Evolutionary conservation across 768 basidiomycete genomes (phyloP), one percentile per base, ranked within the genome.

Genomic region (Auricularia cornea): DNA sequence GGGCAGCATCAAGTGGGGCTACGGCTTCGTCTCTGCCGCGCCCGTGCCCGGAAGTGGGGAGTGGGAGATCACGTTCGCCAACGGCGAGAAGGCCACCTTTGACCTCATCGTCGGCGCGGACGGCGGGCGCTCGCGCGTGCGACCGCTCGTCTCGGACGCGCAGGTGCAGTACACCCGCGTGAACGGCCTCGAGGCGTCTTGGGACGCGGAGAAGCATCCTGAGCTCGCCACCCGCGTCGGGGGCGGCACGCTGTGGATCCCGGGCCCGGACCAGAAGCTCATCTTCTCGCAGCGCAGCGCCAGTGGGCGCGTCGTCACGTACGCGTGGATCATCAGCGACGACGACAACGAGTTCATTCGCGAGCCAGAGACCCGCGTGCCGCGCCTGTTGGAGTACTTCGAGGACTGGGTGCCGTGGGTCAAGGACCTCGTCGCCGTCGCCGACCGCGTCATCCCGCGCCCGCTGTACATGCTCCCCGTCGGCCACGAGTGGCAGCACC

Each of bases 21-120:
- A 63, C 29, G 33, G 26, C n/a, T 38, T 65, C 52, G 18, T 26
- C 31, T 31, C 56, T 14, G 32, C 48, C 32, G 3, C 61, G 20
- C 38, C 61, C 20, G 23, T 44, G 8, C 14, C 20, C 20, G 44
- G 23, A 5, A 6, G 12, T 18, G 3, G 20, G 1, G 44, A 23
- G 6, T 48, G 44, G 44, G 44, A 48, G 44, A 5, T 48, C 20
- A 20, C 44, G 44, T 48, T 48, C 23, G 44, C 44, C 20, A 48
- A 48, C 44, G 44, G 44, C 44, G 16, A 20, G 20, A 48, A 48
- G 44, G 20, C 44, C 20, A 48, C 44, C 23, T 10, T 48, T 18
- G 44, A 48, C 44, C 44, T 68, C 59, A 40, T 73, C n/a, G 59
- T 73, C 14, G 72, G 72, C 14, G 71, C 71, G 28, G 72, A 73